These are phyloP conservation scores for Ceratocystis harringtonii DNA, from an alignment of 2,329 filamentous ascomycete species.

Conservation along the genomic window DNA sequence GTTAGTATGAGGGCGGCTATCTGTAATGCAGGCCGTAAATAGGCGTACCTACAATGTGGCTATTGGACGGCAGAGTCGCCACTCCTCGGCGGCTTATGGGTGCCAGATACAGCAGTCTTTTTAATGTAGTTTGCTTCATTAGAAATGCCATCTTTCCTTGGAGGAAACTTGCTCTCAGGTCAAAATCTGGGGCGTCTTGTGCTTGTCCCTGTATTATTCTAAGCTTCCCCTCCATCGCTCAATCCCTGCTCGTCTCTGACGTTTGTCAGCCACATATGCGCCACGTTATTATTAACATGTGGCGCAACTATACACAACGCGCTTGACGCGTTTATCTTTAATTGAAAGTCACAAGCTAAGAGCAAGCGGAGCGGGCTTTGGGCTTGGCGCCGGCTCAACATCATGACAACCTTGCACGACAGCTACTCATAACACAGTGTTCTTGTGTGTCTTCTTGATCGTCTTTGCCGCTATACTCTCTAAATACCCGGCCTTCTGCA, in stretches of 20 bases:
- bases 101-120: not conserved
- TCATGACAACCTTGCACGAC: not conserved
- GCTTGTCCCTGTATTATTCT: not conserved
- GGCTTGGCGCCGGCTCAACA: not conserved
- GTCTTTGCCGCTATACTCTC: not conserved
- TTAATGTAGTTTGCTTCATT: not conserved
- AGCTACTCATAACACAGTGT: not conserved
- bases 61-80: constrained; percentile 36
- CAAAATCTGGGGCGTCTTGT: not conserved
- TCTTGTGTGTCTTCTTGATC: not conserved
- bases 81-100: constrained; percentile 21
- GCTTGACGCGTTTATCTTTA: constrained; percentile 11
- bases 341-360: constrained; percentile 8
- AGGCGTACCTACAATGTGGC: constrained; percentile 35
- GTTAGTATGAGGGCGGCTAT: not conserved
- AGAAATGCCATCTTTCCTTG: constrained; percentile 1
- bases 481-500: not conserved
- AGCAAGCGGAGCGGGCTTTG: not conserved
- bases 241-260: constrained; percentile 7
- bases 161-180: not conserved
- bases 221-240: not conserved
- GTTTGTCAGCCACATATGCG: constrained; percentile 1
- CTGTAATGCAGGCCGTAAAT: not conserved
- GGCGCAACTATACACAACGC: constrained; percentile 5
- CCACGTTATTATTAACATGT: not conserved